Percentiles rank a stretch among this genome's conserved stretches.
Evolutionary conservation across 1,284 basidiomycete species (phyloP).

Genomic region (Austroboletus novae-zelandiae): DNA sequence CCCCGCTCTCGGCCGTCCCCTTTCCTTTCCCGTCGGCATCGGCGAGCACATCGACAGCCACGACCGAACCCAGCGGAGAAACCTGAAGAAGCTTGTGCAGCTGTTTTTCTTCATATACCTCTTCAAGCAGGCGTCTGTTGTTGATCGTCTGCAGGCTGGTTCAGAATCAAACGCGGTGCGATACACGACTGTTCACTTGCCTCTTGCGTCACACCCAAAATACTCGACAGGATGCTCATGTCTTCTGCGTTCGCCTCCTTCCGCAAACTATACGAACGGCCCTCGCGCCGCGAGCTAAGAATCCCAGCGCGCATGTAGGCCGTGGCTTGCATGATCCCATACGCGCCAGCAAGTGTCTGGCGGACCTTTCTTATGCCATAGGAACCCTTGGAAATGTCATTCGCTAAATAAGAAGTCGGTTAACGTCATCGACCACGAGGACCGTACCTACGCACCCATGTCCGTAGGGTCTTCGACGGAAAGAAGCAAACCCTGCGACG

Average conservation of each 20-base stretch:
- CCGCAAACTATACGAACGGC: slow-evolving; percentile 46
- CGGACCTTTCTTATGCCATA: slow-evolving; percentile 83
- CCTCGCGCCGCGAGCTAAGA: slow-evolving; percentile 51
- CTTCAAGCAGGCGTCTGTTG: slow-evolving; percentile 65
- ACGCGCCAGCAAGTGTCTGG: slow-evolving; percentile 83
- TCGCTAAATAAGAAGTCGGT: slow-evolving; percentile 50
- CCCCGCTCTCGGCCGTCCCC: slow-evolving; percentile 27
- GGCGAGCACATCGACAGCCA: slow-evolving; percentile 22
- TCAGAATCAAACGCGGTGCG: slow-evolving; percentile 2
- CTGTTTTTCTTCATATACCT: slow-evolving; percentile 61
- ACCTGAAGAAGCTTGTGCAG: slow-evolving; percentile 65
- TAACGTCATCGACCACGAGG: slow-evolving; percentile 1
- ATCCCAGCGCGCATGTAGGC: slow-evolving; percentile 60
- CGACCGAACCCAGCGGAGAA: slow-evolving; percentile 30
- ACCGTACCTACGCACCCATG: slow-evolving; percentile 54
- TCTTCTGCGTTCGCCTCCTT: slow-evolving; percentile 54
- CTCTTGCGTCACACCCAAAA: slow-evolving; percentile 83
- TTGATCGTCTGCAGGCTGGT: slow-evolving; percentile 57
- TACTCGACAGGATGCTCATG: slow-evolving; percentile 76
- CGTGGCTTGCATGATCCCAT: slow-evolving; percentile 75
- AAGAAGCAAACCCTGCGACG: slow-evolving; percentile 59
- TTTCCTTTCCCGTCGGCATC: slow-evolving; percentile 7
- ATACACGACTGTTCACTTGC: slow-evolving; percentile 40
- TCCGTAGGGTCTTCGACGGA: slow-evolving; percentile 97
- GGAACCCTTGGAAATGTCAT: slow-evolving; percentile 91